Evolutionary conservation across 2,329 filamentous ascomycete genomes (phyloP).

Genomic region (Penicillium expansum): DNA sequence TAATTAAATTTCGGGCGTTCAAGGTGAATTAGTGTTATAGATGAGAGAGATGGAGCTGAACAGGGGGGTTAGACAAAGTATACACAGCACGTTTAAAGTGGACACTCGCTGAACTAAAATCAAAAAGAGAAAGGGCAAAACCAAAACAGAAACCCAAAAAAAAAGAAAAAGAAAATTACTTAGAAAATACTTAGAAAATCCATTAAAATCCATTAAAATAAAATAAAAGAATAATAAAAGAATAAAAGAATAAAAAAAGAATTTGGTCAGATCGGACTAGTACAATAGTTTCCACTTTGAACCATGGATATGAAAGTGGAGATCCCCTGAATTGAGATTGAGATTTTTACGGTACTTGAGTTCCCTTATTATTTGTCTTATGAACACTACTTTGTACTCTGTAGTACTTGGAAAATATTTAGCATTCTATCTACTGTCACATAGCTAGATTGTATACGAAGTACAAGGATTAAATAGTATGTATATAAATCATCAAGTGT

Average conservation of each 20-base stretch:
- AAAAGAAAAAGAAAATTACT: background rate
- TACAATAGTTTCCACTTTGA: slow-evolving; percentile 6
- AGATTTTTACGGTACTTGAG: too few species aligned
- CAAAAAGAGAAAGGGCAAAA: background rate
- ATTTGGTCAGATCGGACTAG: slow-evolving; percentile 3
- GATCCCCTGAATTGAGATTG: background rate
- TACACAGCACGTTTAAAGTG: background rate
- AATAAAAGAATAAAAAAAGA: background rate
- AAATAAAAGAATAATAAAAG: too few species aligned
- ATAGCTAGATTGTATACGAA: too few species aligned
- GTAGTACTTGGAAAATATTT: too few species aligned
- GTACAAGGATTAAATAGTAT: too few species aligned
- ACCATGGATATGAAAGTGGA: slow-evolving; percentile 4
- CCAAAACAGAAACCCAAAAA: background rate
- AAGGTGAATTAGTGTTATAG: background rate
- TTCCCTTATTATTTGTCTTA: too few species aligned
- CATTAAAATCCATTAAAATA: too few species aligned
- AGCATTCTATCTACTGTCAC: too few species aligned
- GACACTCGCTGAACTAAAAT: background rate
- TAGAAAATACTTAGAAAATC: too few species aligned
- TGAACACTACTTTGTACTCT: too few species aligned
- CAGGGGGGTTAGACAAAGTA: background rate
- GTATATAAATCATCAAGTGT: too few species aligned
- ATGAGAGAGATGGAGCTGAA: background rate
- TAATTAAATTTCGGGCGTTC: background rate